These are phyloP conservation scores for Takakia lepidozioides DNA, from an alignment of 225 moss, liverwort and hornwort genomes.

Conservation along the genomic window DNA sequence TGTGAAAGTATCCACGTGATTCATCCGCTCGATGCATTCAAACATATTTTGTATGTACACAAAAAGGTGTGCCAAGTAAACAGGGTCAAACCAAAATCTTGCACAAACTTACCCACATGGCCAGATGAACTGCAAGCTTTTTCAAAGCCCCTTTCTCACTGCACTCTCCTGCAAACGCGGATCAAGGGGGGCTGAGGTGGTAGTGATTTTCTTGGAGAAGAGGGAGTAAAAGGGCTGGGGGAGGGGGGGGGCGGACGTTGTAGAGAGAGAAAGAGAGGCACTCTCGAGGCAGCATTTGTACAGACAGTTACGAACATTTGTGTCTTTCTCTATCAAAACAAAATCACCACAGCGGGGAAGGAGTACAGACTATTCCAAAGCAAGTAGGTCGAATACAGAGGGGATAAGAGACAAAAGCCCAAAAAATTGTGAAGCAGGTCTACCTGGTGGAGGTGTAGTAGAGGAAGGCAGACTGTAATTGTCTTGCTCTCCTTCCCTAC, in stretches of 20 bases:
- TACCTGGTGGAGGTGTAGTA: constrained; percentile 38
- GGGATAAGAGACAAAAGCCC: neutral
- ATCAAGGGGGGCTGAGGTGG: neutral
- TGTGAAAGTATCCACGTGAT: neutral
- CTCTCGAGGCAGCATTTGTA: no score
- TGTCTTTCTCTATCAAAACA: no score
- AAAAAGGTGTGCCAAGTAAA: no score
- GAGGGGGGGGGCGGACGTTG: no score
- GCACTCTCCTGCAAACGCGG: constrained; percentile 18
- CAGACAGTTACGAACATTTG: neutral
- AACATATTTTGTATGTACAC: no score
- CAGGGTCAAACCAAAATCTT: neutral
- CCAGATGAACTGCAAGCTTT: constrained; percentile 63
- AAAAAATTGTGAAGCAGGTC: no score
- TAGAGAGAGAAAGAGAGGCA: no score
- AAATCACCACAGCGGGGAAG: no score
- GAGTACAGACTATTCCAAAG: neutral
- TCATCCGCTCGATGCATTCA: neutral
- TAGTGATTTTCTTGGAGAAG: neutral
- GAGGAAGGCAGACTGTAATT: constrained; percentile 62
- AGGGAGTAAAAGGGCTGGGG: neutral
- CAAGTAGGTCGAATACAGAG: neutral
- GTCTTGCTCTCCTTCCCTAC: constrained; percentile 61
- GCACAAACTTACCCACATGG: constrained; percentile 73
- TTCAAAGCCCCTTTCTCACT: constrained; percentile 40